These are phyloP conservation scores for Pestalotiopsis sp. DNA, from an alignment of 2,329 filamentous ascomycete species.

Conservation along the genomic window DNA sequence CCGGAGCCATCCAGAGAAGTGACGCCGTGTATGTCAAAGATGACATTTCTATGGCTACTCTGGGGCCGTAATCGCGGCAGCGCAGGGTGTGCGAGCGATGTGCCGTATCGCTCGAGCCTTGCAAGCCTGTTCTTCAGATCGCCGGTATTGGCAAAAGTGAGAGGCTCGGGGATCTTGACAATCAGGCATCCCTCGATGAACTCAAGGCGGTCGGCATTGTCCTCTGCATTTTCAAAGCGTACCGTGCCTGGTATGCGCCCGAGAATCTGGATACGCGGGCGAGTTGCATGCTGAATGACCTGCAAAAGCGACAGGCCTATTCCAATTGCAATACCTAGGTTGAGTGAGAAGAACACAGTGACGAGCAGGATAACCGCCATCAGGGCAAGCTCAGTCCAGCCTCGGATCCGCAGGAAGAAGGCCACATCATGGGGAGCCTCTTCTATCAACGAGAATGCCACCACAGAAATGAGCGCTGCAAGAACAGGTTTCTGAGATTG, in stretches of 20 bases:
- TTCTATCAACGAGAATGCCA: slow-evolving; percentile 92
- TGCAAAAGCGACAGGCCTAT: slow-evolving; percentile 88
- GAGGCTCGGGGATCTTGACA: slow-evolving; percentile 94
- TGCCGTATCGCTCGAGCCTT: slow-evolving; percentile 89
- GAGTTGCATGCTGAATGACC: slow-evolving; percentile 86
- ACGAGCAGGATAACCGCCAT: slow-evolving; percentile 90
- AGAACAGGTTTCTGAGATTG: slow-evolving; percentile 79
- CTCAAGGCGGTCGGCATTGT: slow-evolving; percentile 73
- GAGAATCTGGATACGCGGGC: slow-evolving; percentile 93
- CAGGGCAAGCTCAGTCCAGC: slow-evolving; percentile 81
- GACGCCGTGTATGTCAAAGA: slow-evolving; percentile 98
- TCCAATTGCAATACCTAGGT: slow-evolving; percentile 89
- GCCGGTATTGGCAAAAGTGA: slow-evolving; percentile 96
- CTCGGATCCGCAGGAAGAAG: slow-evolving; percentile 85
- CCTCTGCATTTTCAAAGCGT: slow-evolving; percentile 82
- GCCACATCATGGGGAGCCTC: slow-evolving; percentile 90
- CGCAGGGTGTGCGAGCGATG: slow-evolving; percentile 79
- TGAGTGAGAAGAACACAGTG: slow-evolving; percentile 94
- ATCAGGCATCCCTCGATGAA: slow-evolving; percentile 92
- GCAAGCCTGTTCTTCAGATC: slow-evolving; percentile 83
- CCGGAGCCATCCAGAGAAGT: slow-evolving; percentile 92
- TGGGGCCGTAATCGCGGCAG: slow-evolving; percentile 75
- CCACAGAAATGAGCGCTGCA: slow-evolving; percentile 91
- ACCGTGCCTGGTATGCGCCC: slow-evolving; percentile 84
- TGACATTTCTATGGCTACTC: slow-evolving; percentile 88